Percentiles rank a stretch among this genome's conserved stretches.
Conservation (phyloP, 2,329 filamentous ascomycete species). For the Alternaria dauci region DNA sequence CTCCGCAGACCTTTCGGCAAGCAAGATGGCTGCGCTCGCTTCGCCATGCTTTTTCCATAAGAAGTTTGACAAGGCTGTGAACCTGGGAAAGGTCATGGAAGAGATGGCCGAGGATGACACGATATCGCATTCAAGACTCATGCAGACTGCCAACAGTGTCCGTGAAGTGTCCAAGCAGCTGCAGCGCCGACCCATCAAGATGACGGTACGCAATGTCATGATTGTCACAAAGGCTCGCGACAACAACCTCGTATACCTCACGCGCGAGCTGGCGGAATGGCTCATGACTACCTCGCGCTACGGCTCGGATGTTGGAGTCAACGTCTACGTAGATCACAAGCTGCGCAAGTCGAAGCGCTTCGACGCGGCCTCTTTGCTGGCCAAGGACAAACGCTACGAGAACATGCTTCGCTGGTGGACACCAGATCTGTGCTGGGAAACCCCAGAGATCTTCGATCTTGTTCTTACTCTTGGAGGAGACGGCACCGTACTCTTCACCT, state of each 20-base stretch:
- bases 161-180: slow-evolving; percentile 96
- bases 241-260: slow-evolving; percentile 89
- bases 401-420: slow-evolving; percentile 95
- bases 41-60: slow-evolving; percentile 99
- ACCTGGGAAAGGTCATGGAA: slow-evolving; percentile 92
- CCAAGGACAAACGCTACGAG: slow-evolving; percentile 77
- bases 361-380: slow-evolving; percentile 74
- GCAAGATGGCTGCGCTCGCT: slow-evolving; percentile 72
- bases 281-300: slow-evolving; percentile 88
- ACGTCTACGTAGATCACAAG: slow-evolving; percentile 98
- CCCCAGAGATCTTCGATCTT: slow-evolving; percentile 93
- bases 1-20: slow-evolving; percentile 53
- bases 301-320: slow-evolving; percentile 87
- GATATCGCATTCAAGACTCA: slow-evolving; percentile 90
- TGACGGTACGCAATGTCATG: slow-evolving; percentile 94
- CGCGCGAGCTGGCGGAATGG: slow-evolving; percentile 87
- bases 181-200: slow-evolving; percentile 88
- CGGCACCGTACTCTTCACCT: slow-evolving; percentile 86
- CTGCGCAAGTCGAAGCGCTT: slow-evolving; percentile 88
- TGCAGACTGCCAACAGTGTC: slow-evolving; percentile 94
- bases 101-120: slow-evolving; percentile 89
- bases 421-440: slow-evolving; percentile 91
- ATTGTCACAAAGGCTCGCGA: slow-evolving; percentile 98
- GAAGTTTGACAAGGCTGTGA: slow-evolving; percentile 93
- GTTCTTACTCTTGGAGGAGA: slow-evolving; percentile 89